These are phyloP conservation scores for Fusarium solani-melongenae DNA, from an alignment of 2,329 filamentous ascomycete genomes.

Conservation along the genomic window DNA sequence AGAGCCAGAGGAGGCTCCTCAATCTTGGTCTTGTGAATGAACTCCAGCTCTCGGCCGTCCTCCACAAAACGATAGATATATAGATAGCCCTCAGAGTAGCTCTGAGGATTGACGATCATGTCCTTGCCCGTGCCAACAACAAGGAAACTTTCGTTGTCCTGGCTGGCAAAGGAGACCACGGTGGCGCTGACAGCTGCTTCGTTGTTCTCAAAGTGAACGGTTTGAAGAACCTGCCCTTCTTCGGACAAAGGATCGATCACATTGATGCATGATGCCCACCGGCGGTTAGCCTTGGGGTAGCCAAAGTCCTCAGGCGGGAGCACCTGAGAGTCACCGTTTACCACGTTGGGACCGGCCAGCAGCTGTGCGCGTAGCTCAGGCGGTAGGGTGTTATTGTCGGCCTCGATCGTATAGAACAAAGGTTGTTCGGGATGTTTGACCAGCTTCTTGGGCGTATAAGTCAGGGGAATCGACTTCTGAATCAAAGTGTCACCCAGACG, in stretches of 20 bases:
- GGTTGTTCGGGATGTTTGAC: conserved; percentile 88
- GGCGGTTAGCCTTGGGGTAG: conserved; percentile 82
- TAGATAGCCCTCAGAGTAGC: conserved; percentile 83
- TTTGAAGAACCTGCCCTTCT: conserved; percentile 77
- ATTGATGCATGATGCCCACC: conserved; percentile 97
- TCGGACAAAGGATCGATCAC: conserved; percentile 85
- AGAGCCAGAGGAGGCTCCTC: conserved; percentile 92
- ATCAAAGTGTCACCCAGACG: conserved; percentile 87
- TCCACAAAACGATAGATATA: conserved; percentile 93
- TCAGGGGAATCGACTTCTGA: conserved; percentile 85
- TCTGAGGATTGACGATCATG: conserved; percentile 80
- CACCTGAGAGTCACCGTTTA: conserved; percentile 77
- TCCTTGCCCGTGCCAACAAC: conserved; percentile 95
- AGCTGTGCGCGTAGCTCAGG: conserved; percentile 81
- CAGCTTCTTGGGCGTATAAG: conserved; percentile 90
- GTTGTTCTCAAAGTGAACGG: conserved; percentile 86
- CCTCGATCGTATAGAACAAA: conserved; percentile 93
- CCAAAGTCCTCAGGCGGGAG: conserved; percentile 88
- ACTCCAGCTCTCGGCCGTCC: conserved; percentile 87
- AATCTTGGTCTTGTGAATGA: conserved; percentile 95
- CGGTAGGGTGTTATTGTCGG: conserved; percentile 91
- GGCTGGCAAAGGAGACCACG: conserved; percentile 85
- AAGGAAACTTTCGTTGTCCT: conserved; percentile 91
- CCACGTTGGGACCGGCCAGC: conserved; percentile 75
- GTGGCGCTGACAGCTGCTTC: conserved; percentile 91